Percentiles rank a stretch among this genome's conserved stretches.
Conservation (phyloP, 2,329 filamentous ascomycete genomes). For the Emmonsiellopsis sp. region DNA sequence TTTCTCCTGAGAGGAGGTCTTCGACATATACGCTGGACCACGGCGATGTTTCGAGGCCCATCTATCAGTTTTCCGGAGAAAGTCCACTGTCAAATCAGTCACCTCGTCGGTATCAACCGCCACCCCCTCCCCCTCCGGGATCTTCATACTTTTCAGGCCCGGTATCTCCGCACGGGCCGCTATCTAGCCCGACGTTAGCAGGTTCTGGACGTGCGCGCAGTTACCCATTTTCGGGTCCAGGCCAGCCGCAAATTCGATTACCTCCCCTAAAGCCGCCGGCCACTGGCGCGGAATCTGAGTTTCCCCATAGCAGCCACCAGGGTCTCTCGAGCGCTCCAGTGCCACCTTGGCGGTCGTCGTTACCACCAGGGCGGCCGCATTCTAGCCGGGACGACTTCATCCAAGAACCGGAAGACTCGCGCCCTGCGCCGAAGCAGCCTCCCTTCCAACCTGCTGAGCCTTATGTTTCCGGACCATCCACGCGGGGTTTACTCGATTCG, state of each 20-base stretch:
- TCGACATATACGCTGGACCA: not conserved
- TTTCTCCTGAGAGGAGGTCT: not conserved
- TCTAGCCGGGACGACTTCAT: not conserved
- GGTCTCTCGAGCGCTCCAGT: not conserved
- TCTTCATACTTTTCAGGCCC: slow-evolving; percentile 2
- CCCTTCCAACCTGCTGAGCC: not conserved
- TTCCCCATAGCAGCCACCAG: not conserved
- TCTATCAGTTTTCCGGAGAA: slow-evolving; percentile 1
- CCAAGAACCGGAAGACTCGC: not conserved
- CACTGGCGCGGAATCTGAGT: slow-evolving; percentile 3
- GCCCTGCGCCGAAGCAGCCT: not conserved
- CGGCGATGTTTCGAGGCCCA: not conserved
- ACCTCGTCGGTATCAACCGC: slow-evolving; percentile 2
- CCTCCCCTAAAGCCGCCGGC: slow-evolving; percentile 6
- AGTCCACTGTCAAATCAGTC: slow-evolving; percentile 1
- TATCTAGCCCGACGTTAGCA: not conserved
- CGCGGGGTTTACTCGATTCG: not conserved
- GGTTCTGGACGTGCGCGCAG: not conserved
- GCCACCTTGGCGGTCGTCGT: not conserved
- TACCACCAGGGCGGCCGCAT: not conserved
- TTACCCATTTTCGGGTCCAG: not conserved
- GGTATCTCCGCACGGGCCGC: slow-evolving; percentile 2
- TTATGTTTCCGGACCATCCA: not conserved
- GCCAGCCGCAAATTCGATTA: slow-evolving; percentile 4
- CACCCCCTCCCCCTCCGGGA: not conserved